Percentiles rank a stretch among this genome's conserved stretches.
These are phyloP conservation scores for Chaetomiaceae sp. DNA, from an alignment of 2,329 filamentous ascomycete genomes.

Conservation along the genomic window DNA sequence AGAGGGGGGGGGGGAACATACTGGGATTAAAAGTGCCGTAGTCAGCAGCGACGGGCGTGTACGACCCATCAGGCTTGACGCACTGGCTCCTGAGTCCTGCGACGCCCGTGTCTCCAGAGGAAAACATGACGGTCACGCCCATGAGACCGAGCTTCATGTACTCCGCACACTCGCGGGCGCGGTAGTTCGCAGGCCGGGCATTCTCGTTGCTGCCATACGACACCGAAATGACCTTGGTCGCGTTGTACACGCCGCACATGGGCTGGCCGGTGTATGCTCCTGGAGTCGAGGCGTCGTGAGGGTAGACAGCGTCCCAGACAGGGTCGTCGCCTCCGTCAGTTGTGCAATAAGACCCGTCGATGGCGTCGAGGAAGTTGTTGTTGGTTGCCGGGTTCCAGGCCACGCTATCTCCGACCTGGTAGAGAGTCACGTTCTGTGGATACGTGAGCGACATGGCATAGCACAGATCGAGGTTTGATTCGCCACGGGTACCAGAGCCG, in stretches of 20 bases:
- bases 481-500: conserved; percentile 4
- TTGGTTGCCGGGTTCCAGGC: conserved; percentile 15
- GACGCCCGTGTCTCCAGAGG: conserved; percentile 40
- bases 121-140: conserved; percentile 48
- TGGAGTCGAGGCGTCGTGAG: conserved; percentile 37
- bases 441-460: conserved; percentile 15
- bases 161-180: conserved; percentile 50
- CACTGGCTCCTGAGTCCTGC: conserved; percentile 34
- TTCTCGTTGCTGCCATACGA: conserved; percentile 52
- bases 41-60: conserved; percentile 1
- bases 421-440: conserved; percentile 23
- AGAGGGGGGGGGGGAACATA: no score
- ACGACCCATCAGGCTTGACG: conserved; percentile 1
- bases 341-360: conserved; percentile 46
- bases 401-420: conserved; percentile 22
- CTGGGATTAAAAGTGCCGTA: conserved; percentile 7
- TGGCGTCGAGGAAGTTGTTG: conserved; percentile 45
- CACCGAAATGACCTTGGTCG: conserved; percentile 51
- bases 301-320: conserved; percentile 43
- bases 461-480: conserved; percentile 15
- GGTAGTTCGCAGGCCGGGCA: conserved; percentile 45
- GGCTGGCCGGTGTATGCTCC: conserved; percentile 18
- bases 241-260: conserved; percentile 39
- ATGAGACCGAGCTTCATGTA: conserved; percentile 54
- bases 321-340: conserved; percentile 25